Evolutionary conservation across 148 eudicot species (phyloP).

Genomic region (Camellia granthamiana): DNA sequence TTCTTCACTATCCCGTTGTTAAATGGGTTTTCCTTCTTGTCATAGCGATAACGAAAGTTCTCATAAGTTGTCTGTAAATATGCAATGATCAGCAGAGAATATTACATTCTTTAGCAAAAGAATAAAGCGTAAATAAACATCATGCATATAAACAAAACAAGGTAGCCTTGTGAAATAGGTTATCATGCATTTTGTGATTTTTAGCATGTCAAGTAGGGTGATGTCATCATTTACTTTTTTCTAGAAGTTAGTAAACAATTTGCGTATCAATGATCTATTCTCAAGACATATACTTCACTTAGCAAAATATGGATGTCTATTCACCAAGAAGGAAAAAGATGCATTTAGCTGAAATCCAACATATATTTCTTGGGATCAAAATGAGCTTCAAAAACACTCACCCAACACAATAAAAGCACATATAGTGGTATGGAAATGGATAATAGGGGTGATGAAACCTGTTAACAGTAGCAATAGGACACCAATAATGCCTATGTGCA

Average conservation of each 20-base stretch:
- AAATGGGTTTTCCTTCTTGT: constrained; percentile 58
- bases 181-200: neutral
- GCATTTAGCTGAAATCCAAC: neutral
- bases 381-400: neutral
- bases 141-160: neutral
- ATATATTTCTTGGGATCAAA: neutral
- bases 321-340: neutral
- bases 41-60: constrained; percentile 68
- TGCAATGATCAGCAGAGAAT: constrained; percentile 8
- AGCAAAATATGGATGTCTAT: neutral
- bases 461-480: neutral
- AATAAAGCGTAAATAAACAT: neutral
- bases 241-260: neutral
- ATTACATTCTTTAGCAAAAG: neutral
- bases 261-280: neutral
- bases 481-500: too few relatives aligned
- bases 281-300: neutral
- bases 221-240: neutral
- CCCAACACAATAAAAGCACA: neutral
- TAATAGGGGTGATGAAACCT: neutral
- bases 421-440: neutral
- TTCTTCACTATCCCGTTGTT: constrained; percentile 43
- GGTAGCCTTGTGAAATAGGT: neutral
- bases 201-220: neutral
- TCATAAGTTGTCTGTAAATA: constrained; percentile 63